Conservation (phyloP, 306 rosid genomes). For the Corylus americana region DNA sequence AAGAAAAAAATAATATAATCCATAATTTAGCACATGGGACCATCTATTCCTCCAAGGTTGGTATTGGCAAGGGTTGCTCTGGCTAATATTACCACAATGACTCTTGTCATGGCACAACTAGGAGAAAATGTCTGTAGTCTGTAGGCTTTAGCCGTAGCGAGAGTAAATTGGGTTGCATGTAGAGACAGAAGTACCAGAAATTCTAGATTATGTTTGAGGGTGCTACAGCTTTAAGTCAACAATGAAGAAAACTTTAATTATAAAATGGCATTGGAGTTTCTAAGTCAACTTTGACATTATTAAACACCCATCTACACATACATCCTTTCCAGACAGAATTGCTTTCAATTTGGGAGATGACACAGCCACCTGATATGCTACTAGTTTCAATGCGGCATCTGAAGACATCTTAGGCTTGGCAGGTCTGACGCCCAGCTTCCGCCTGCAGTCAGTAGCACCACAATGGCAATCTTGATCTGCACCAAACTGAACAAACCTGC, state of each 20-base stretch:
- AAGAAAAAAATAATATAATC: no score
- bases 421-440: conserved; percentile 82
- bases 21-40: no score
- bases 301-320: conserved; percentile 25
- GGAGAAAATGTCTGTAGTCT: neutral
- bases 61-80: neutral
- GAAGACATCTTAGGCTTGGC: conserved; percentile 79
- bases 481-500: conserved; percentile 99
- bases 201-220: neutral
- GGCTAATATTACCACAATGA: neutral
- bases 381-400: conserved; percentile 85
- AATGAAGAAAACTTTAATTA: neutral
- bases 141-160: neutral
- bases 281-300: neutral
- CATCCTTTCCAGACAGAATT: conserved; percentile 47
- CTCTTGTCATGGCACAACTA: neutral
- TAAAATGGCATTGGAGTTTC: conserved; percentile 16
- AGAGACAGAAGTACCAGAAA: neutral
- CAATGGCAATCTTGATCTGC: conserved; percentile 99
- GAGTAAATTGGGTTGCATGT: neutral
- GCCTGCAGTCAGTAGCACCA: conserved; percentile 80
- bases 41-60: no score
- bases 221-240: neutral
- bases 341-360: conserved; percentile 60
- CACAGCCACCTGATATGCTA: conserved; percentile 76